phyloP scores from a whole-genome alignment of 23 red algal species.

The Gracilariopsis chorda region DNA sequence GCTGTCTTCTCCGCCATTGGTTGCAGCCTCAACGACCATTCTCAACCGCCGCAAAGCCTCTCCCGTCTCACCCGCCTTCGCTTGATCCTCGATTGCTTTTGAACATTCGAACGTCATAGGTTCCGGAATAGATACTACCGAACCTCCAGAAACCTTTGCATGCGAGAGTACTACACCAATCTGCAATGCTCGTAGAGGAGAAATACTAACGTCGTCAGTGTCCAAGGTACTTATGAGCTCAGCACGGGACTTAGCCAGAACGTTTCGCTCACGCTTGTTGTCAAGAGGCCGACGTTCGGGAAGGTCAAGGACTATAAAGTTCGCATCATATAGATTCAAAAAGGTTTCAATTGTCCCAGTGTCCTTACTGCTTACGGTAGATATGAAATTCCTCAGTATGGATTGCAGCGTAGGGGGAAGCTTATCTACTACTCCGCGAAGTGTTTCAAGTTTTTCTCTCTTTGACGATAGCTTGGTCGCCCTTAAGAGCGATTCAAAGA shows the following conservation, averaged over 20 bases:
- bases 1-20: neutral
- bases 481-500: neutral
- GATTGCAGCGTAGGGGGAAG: slow-evolving; percentile 25
- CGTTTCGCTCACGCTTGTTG: slow-evolving; percentile 38
- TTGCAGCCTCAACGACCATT: neutral
- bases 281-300: slow-evolving; percentile 44
- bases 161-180: slow-evolving; percentile 5
- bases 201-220: neutral
- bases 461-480: slow-evolving; percentile 14
- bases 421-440: neutral
- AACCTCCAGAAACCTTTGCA: neutral
- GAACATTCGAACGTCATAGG: neutral
- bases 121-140: neutral
- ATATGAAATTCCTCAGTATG: slow-evolving; percentile 6
- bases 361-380: slow-evolving; percentile 14
- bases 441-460: slow-evolving; percentile 27
- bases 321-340: slow-evolving; percentile 42
- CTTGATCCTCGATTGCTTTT: neutral
- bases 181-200: neutral
- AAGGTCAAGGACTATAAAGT: slow-evolving; percentile 18
- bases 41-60: neutral
- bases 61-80: neutral
- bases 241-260: slow-evolving; percentile 9
- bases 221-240: neutral
- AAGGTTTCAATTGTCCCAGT: neutral